Evolutionary conservation across 2,329 filamentous ascomycete species (phyloP).

Genomic region (Hymenoscyphus infarciens): DNA sequence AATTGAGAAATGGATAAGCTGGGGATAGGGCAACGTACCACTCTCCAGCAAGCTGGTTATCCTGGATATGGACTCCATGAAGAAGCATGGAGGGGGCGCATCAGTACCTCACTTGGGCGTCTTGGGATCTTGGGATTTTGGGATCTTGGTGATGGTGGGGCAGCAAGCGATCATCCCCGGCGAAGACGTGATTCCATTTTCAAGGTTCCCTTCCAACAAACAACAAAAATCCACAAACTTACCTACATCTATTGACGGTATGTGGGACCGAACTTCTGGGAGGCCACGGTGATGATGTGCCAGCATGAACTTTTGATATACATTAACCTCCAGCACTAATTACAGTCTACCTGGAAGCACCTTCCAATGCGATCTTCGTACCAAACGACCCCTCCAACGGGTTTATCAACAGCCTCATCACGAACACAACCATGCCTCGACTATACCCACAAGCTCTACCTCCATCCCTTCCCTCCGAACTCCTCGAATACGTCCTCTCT

Average conservation of each 20-base stretch:
- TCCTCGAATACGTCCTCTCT: constrained; percentile 63
- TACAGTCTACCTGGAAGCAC: constrained; percentile 3
- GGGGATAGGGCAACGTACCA: constrained; percentile 53
- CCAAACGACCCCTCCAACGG: constrained; percentile 12
- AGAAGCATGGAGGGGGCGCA: constrained; percentile 23
- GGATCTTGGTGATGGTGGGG: constrained; percentile 27
- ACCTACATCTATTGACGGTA: background rate
- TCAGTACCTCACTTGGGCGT: too few relatives aligned
- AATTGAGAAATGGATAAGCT: constrained; percentile 4
- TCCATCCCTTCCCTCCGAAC: constrained; percentile 52
- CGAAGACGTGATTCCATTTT: constrained; percentile 2
- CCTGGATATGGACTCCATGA: constrained; percentile 93
- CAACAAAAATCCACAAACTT: background rate
- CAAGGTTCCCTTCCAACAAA: background rate
- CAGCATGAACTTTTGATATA: constrained; percentile 10
- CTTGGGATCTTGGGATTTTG: constrained; percentile 7
- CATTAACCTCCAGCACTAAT: constrained; percentile 31
- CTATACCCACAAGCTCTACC: constrained; percentile 44
- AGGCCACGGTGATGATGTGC: background rate
- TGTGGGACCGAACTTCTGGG: background rate
- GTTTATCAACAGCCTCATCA: constrained; percentile 6
- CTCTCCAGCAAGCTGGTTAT: constrained; percentile 94
- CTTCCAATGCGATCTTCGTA: background rate
- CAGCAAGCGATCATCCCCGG: constrained; percentile 11
- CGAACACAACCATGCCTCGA: constrained; percentile 20